These are phyloP conservation scores for Melampsora americana DNA, from an alignment of 1,284 basidiomycete genomes.

Conservation along the genomic window DNA sequence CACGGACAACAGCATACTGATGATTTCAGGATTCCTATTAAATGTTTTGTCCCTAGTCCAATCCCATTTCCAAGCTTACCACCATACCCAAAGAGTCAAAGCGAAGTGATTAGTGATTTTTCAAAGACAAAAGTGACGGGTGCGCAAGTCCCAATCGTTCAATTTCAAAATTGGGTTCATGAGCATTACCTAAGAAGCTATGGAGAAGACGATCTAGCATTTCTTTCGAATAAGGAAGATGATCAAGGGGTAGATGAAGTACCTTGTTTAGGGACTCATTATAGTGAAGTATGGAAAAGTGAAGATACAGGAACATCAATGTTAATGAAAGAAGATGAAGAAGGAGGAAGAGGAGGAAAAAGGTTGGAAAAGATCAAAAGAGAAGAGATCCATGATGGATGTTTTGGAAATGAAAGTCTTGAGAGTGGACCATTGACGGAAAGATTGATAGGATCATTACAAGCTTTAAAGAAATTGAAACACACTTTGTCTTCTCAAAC, in stretches of 20 bases:
- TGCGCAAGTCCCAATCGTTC: conserved; percentile 60
- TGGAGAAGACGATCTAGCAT: conserved; percentile 85
- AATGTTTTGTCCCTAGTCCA: conserved; percentile 54
- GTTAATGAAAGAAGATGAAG: conserved; percentile 48
- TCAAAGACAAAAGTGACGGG: conserved; percentile 71
- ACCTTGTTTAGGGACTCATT: conserved; percentile 72
- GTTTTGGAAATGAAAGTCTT: conserved; percentile 64
- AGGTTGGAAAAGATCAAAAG: conserved; percentile 58
- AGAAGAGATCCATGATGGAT: conserved; percentile 65
- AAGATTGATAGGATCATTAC: conserved; percentile 55
- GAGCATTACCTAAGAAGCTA: conserved; percentile 80
- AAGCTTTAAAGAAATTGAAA: neutral
- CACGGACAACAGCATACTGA: conserved; percentile 53
- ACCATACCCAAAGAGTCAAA: conserved; percentile 73
- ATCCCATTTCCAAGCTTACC: conserved; percentile 66
- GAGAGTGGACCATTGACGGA: conserved; percentile 72
- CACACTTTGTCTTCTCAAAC: neutral
- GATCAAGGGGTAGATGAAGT: neutral
- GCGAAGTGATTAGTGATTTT: conserved; percentile 79
- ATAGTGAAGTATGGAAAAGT: conserved; percentile 84
- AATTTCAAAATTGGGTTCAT: conserved; percentile 72
- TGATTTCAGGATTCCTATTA: conserved; percentile 60
- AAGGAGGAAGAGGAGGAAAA: conserved; percentile 61
- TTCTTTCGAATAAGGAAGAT: conserved; percentile 61
- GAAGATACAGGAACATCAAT: conserved; percentile 67